Conservation (phyloP, 2,329 filamentous ascomycete genomes). For the Lecanosticta acicola region DNA sequence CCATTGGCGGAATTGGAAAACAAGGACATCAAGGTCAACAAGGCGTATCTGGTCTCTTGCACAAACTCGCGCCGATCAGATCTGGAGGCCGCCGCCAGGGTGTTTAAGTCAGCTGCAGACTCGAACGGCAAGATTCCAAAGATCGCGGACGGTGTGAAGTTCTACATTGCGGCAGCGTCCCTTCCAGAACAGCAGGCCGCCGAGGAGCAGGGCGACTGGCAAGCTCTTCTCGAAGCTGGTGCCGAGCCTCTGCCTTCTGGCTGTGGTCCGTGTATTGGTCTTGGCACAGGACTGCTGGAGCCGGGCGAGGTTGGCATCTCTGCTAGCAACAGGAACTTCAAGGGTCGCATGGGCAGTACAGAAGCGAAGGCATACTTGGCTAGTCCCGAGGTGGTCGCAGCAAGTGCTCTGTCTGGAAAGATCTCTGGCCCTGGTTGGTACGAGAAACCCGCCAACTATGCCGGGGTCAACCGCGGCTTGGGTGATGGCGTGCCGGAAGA, state of each 20-base stretch:
- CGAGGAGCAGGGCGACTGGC: slow-evolving; percentile 80
- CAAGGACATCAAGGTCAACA: slow-evolving; percentile 71
- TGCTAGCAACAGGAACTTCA: slow-evolving; percentile 83
- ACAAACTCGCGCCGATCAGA: slow-evolving; percentile 82
- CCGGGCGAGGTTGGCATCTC: slow-evolving; percentile 80
- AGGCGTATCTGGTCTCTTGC: slow-evolving; percentile 83
- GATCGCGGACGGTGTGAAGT: slow-evolving; percentile 68
- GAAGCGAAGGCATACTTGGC: slow-evolving; percentile 80
- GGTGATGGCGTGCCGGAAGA: slow-evolving; percentile 61
- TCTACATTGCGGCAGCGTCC: slow-evolving; percentile 89
- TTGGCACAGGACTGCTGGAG: slow-evolving; percentile 73
- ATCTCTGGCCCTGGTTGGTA: slow-evolving; percentile 77
- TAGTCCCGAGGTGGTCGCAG: slow-evolving; percentile 86
- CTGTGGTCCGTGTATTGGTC: slow-evolving; percentile 81
- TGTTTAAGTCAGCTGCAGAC: slow-evolving; percentile 72
- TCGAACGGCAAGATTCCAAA: slow-evolving; percentile 60
- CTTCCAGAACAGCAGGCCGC: slow-evolving; percentile 67
- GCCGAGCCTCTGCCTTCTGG: slow-evolving; percentile 64
- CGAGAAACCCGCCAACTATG: slow-evolving; percentile 60
- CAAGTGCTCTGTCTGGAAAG: slow-evolving; percentile 69
- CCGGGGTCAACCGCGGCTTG: slow-evolving; percentile 64
- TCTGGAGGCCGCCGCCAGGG: slow-evolving; percentile 71
- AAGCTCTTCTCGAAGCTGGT: slow-evolving; percentile 73
- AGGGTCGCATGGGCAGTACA: slow-evolving; percentile 78
- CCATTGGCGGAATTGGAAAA: slow-evolving; percentile 67